Percentiles rank a stretch among this genome's conserved stretches.
Conservation (phyloP, 805 yeast genomes). For the Clavispora vitiphila region DNA sequence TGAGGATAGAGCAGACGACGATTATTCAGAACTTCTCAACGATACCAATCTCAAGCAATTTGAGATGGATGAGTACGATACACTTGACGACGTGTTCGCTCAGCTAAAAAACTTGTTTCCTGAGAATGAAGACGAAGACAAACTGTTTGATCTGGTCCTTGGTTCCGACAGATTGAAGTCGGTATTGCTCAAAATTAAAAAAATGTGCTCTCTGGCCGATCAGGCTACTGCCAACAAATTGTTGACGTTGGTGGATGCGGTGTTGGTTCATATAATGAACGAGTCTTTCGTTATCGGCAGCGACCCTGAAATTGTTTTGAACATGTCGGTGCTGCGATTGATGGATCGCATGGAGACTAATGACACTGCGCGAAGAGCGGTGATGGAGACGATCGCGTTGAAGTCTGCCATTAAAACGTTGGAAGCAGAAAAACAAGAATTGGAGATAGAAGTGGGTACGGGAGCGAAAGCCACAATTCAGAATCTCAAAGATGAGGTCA, state of each 20-base stretch:
- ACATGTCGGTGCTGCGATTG: conserved; percentile 28
- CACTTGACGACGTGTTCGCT: conserved; percentile 12
- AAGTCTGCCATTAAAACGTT: conserved; percentile 17
- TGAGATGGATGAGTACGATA: conserved; percentile 5
- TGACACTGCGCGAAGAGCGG: conserved; percentile 31
- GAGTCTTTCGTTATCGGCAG: conserved; percentile 20
- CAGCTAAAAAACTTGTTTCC: conserved; percentile 10
- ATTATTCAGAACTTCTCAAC: conserved; percentile 22
- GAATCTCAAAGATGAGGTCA: conserved; percentile 18
- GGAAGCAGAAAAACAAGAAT: conserved; percentile 12
- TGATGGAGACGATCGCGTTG: conserved; percentile 26
- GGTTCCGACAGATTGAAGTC: conserved; percentile 14
- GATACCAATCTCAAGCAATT: conserved; percentile 4
- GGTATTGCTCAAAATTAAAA: conserved; percentile 23
- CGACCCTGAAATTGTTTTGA: conserved; percentile 25
- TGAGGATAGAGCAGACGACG: conserved; percentile 37
- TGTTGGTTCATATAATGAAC: conserved; percentile 26
- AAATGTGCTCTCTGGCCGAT: conserved; percentile 23
- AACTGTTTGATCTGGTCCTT: conserved; percentile 1
- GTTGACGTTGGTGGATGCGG: conserved; percentile 25
- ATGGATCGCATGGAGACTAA: conserved; percentile 32
- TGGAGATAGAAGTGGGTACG: conserved; percentile 15
- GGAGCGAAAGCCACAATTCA: conserved; percentile 18
- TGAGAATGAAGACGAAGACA: conserved; percentile 2
- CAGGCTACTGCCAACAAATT: conserved; percentile 22